Percentiles rank a stretch among this genome's conserved stretches.
These are phyloP conservation scores for Yarrowia divulgata DNA, from an alignment of 805 yeast species.

Conservation along the genomic window DNA sequence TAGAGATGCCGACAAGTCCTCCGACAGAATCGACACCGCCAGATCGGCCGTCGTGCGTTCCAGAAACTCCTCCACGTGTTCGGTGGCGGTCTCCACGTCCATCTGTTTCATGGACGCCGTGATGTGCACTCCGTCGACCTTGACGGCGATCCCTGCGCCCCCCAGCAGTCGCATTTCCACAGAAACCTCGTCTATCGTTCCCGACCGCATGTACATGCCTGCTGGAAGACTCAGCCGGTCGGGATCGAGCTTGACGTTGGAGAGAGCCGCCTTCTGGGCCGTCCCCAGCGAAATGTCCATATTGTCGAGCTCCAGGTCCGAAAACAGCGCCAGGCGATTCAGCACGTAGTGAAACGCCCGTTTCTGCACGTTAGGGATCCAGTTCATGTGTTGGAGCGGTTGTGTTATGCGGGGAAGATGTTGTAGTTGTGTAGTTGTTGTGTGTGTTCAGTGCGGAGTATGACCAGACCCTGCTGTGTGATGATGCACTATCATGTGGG, in stretches of 20 bases:
- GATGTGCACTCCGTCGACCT: constrained; percentile 60
- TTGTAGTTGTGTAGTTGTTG: neutral
- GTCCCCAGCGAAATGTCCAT: constrained; percentile 79
- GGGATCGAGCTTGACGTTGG: constrained; percentile 74
- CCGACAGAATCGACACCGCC: constrained; percentile 30
- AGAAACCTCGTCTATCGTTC: constrained; percentile 62
- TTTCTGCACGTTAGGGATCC: constrained; percentile 88
- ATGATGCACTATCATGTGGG: constrained; percentile 25
- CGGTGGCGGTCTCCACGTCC: constrained; percentile 49
- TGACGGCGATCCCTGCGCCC: constrained; percentile 69
- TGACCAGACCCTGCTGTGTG: neutral
- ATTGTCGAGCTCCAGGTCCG: constrained; percentile 81
- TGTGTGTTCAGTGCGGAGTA: neutral
- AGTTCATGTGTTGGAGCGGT: constrained; percentile 46
- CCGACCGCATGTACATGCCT: constrained; percentile 63
- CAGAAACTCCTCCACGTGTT: constrained; percentile 41
- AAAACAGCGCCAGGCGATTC: constrained; percentile 80
- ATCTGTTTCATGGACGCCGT: constrained; percentile 50
- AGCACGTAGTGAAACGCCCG: constrained; percentile 79
- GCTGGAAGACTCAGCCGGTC: constrained; percentile 69
- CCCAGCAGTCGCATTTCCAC: constrained; percentile 70
- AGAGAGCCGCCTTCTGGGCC: constrained; percentile 51
- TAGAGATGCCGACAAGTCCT: neutral
- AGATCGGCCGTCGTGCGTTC: constrained; percentile 30
- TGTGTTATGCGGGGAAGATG: neutral